Percentiles rank a stretch among this genome's conserved stretches.
Conservation (phyloP, 768 basidiomycete species). For the Pholiota microspora region DNA sequence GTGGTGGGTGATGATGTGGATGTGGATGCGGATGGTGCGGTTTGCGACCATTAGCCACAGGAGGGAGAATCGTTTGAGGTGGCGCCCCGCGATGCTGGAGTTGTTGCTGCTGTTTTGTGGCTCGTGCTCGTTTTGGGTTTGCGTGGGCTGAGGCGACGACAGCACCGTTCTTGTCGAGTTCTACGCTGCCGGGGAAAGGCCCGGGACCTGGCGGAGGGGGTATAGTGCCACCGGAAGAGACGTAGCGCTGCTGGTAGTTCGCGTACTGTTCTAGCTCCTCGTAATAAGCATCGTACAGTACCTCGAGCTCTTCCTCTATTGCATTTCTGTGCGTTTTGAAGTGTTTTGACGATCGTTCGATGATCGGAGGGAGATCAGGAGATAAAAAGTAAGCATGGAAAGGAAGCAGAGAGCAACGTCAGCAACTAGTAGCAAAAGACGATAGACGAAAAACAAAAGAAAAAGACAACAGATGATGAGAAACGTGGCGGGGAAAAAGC, state of each 20-base stretch:
- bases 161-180: slow-evolving; percentile 87
- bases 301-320: slow-evolving; percentile 99
- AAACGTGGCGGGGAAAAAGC: slow-evolving; percentile 21
- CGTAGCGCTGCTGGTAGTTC: slow-evolving; percentile 95
- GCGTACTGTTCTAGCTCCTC: slow-evolving; percentile 99
- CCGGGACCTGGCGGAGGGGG: slow-evolving; percentile 95
- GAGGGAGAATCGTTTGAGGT: slow-evolving; percentile 13
- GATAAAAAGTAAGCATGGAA: slow-evolving; percentile 21
- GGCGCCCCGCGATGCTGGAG: slow-evolving; percentile 17
- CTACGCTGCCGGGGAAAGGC: slow-evolving; percentile 97
- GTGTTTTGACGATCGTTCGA: slow-evolving; percentile 22
- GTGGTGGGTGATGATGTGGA: slow-evolving; percentile 36
- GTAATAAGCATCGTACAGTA: slow-evolving; percentile 99
- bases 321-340: slow-evolving; percentile 62
- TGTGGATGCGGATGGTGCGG: slow-evolving; percentile 30
- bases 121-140: slow-evolving; percentile 19
- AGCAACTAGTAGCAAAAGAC: slow-evolving; percentile 15
- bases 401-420: slow-evolving; percentile 17
- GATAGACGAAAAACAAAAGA: slow-evolving; percentile 17
- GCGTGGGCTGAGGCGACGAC: slow-evolving; percentile 27
- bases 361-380: slow-evolving; percentile 30
- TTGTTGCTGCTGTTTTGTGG: slow-evolving; percentile 21
- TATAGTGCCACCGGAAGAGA: slow-evolving; percentile 83
- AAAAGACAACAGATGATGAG: slow-evolving; percentile 21
- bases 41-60: slow-evolving; percentile 22